phyloP scores from a whole-genome alignment of 495 filamentous ascomycete genomes.

The Penicillium parvum region DNA sequence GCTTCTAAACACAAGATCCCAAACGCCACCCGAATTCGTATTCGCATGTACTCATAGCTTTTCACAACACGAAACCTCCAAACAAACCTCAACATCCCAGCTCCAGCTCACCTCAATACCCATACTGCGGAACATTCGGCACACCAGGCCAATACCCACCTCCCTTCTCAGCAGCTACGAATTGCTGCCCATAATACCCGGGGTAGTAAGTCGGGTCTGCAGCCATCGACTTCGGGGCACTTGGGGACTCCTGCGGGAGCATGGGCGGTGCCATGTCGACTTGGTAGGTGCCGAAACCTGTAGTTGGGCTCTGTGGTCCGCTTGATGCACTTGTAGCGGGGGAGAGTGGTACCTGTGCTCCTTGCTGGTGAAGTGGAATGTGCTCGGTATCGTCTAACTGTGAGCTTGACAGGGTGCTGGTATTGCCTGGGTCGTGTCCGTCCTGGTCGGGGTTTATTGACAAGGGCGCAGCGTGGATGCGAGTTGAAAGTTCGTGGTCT shows the following conservation, averaged over 20 bases:
- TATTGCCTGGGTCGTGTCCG: not conserved
- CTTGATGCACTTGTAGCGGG: conserved; percentile 24
- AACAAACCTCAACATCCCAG: not conserved
- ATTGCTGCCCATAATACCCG: conserved; percentile 15
- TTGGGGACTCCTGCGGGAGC: conserved; percentile 10
- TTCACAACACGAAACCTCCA: not conserved
- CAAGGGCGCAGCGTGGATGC: conserved; percentile 7
- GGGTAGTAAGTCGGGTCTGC: conserved; percentile 8
- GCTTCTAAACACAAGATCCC: not conserved
- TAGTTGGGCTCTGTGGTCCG: conserved; percentile 20
- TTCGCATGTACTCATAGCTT: not conserved
- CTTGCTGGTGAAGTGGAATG: not conserved
- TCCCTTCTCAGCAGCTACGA: conserved; percentile 11
- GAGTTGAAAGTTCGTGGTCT: conserved; percentile 9
- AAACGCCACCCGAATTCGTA: not conserved
- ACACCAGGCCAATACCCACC: conserved; percentile 15
- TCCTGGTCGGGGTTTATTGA: not conserved
- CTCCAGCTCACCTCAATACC: conserved; percentile 17
- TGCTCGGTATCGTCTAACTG: not conserved
- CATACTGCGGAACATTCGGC: conserved; percentile 13
- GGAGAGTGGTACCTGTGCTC: conserved; percentile 11
- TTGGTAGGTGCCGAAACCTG: conserved; percentile 10
- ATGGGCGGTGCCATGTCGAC: conserved; percentile 5
- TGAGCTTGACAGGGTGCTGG: not conserved
- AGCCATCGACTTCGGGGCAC: conserved; percentile 8